Evolutionary conservation across 2,329 filamentous ascomycete genomes (phyloP).

Genomic region (Ascochyta clinopodiicola): DNA sequence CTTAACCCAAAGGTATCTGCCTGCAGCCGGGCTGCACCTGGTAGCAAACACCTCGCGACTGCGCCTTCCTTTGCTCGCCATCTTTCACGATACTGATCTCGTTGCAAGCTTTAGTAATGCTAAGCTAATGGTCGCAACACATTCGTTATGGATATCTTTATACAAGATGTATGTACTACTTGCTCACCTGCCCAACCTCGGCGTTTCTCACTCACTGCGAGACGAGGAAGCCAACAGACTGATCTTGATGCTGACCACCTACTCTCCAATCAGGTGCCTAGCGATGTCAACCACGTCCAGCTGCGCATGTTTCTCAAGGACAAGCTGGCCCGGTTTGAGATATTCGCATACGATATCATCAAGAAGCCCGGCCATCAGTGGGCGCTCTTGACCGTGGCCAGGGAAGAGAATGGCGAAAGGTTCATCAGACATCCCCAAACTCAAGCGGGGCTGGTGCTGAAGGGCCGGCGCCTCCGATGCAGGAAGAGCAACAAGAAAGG

Average conservation of each 20-base stretch:
- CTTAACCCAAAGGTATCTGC: background rate
- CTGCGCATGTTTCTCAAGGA: slow-evolving; percentile 51
- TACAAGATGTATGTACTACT: slow-evolving; percentile 26
- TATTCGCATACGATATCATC: slow-evolving; percentile 53
- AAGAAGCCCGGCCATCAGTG: slow-evolving; percentile 46
- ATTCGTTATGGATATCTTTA: slow-evolving; percentile 33
- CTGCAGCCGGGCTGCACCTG: background rate
- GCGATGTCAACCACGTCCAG: slow-evolving; percentile 51
- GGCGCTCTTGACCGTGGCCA: slow-evolving; percentile 57
- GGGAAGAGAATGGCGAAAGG: slow-evolving; percentile 45
- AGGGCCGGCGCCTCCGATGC: slow-evolving; percentile 19
- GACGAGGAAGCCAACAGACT: background rate
- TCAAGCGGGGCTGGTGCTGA: slow-evolving; percentile 22
- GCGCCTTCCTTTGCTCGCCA: background rate
- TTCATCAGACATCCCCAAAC: slow-evolving; percentile 52
- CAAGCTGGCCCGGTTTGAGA: slow-evolving; percentile 47
- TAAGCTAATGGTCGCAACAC: background rate
- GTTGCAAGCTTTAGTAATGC: background rate
- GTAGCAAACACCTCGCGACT: slow-evolving; percentile 4
- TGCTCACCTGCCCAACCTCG: background rate
- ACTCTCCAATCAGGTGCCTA: slow-evolving; percentile 41
- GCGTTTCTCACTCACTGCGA: too few species aligned
- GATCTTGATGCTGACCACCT: background rate
- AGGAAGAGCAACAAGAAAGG: slow-evolving; percentile 26
- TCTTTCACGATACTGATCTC: background rate